phyloP scores from a whole-genome alignment of 2,329 filamentous ascomycete genomes.

The Alternaria arbusti region DNA sequence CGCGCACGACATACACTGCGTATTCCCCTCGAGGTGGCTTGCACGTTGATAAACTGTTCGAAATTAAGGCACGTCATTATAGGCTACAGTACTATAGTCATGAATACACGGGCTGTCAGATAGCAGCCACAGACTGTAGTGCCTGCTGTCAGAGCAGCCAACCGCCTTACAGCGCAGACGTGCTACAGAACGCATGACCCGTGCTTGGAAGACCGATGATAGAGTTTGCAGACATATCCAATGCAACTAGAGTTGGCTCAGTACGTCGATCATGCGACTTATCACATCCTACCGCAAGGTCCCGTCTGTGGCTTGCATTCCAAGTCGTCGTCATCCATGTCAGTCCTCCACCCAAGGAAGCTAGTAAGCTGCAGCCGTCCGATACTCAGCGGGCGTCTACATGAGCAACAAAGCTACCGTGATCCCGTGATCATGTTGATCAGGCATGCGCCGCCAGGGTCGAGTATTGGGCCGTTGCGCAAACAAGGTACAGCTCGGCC shows the following conservation, averaged over 20 bases:
- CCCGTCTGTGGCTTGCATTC: not conserved
- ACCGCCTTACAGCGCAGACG: not conserved
- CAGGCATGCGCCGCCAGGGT: slow-evolving; percentile 2
- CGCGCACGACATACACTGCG: slow-evolving; percentile 12
- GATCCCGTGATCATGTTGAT: not conserved
- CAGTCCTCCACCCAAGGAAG: not conserved
- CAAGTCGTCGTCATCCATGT: not conserved
- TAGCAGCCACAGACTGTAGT: slow-evolving; percentile 7
- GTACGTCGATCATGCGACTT: not conserved
- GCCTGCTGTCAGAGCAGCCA: slow-evolving; percentile 7
- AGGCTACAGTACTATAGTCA: not conserved
- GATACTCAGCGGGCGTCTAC: slow-evolving; percentile 8
- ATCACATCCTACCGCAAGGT: slow-evolving; percentile 1
- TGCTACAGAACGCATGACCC: not conserved
- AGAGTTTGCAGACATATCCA: not conserved
- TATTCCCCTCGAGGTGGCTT: slow-evolving; percentile 1
- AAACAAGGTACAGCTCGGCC: not conserved
- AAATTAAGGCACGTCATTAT: slow-evolving; percentile 1
- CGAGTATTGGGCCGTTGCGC: slow-evolving; percentile 6
- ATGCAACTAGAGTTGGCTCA: slow-evolving; percentile 1
- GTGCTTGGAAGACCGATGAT: not conserved
- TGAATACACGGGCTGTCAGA: slow-evolving; percentile 4
- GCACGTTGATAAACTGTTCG: not conserved
- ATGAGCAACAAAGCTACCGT: not conserved
- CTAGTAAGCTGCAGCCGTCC: slow-evolving; percentile 16